Conservation (phyloP, 2,329 filamentous ascomycete species). For the Hirsutella rhossiliensis region DNA sequence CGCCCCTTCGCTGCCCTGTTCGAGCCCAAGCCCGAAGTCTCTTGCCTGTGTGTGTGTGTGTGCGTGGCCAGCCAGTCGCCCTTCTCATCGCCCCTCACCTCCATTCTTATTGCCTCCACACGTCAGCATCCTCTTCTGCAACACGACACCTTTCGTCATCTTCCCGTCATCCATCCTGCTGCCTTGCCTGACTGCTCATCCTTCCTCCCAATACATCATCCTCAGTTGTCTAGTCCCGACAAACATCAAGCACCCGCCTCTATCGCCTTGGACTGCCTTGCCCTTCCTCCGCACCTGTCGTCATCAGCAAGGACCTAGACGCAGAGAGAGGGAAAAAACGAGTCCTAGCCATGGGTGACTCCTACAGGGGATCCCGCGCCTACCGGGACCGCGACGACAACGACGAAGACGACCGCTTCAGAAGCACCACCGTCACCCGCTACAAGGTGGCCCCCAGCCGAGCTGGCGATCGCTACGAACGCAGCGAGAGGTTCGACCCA, state of each 20-base stretch:
- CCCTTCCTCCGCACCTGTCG: neutral
- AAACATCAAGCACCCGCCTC: neutral
- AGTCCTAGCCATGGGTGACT: constrained; percentile 2
- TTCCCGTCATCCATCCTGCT: neutral
- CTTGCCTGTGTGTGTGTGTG: too few relatives aligned
- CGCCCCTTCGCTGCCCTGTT: too few relatives aligned
- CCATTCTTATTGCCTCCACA: neutral
- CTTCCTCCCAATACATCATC: neutral
- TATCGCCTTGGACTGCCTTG: too few relatives aligned
- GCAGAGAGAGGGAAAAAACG: neutral
- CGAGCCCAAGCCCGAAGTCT: too few relatives aligned
- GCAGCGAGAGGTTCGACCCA: constrained; percentile 23
- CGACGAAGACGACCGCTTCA: constrained; percentile 33
- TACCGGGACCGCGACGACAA: constrained; percentile 21
- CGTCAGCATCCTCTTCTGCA: neutral
- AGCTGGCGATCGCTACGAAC: constrained; percentile 26
- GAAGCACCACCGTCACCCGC: constrained; percentile 35
- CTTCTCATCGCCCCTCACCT: neutral
- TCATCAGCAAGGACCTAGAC: neutral
- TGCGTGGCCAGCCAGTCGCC: neutral
- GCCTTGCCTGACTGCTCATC: neutral
- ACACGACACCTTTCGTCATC: neutral
- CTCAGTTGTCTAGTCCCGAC: neutral
- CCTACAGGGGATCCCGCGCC: constrained; percentile 13
- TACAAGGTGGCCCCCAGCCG: constrained; percentile 36